Evolutionary conservation across 2,329 filamentous ascomycete species (phyloP).

Genomic region (Aspergillus ustus): DNA sequence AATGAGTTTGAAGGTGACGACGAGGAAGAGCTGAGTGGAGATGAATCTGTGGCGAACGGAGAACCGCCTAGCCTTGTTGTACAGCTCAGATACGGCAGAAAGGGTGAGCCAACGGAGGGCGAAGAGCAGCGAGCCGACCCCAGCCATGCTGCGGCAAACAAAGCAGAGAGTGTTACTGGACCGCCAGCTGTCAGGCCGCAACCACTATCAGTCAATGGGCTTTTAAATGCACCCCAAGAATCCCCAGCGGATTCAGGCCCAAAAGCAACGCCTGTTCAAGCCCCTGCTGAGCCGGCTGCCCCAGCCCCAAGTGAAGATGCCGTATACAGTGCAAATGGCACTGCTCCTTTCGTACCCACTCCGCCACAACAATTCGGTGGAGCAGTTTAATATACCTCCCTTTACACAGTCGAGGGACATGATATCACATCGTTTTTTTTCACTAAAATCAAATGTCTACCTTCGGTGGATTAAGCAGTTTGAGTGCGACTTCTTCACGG

Average conservation of each 20-base stretch:
- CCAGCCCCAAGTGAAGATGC: constrained; percentile 1
- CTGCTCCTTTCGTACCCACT: background rate
- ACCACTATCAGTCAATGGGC: constrained; percentile 11
- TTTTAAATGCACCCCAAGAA: background rate
- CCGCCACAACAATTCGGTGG: constrained; percentile 2
- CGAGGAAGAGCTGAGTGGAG: constrained; percentile 48
- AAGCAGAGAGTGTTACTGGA: constrained; percentile 18
- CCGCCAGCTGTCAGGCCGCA: constrained; percentile 12
- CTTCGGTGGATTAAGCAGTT: background rate
- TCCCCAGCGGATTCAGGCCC: background rate
- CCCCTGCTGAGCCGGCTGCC: background rate
- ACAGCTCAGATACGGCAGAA: constrained; percentile 62
- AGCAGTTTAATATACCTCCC: background rate
- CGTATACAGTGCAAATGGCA: background rate
- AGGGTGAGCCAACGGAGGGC: constrained; percentile 24
- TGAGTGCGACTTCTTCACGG: background rate
- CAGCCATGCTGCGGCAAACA: constrained; percentile 9
- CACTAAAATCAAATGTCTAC: background rate
- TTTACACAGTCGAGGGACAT: background rate
- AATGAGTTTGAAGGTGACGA: constrained; percentile 65
- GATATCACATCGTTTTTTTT: background rate
- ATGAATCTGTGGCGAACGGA: constrained; percentile 51
- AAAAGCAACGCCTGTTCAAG: background rate
- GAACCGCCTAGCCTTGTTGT: constrained; percentile 72
- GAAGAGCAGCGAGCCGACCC: constrained; percentile 22